phyloP scores from a whole-genome alignment of 2,329 filamentous ascomycete genomes.

The Elsinoe perseae region DNA sequence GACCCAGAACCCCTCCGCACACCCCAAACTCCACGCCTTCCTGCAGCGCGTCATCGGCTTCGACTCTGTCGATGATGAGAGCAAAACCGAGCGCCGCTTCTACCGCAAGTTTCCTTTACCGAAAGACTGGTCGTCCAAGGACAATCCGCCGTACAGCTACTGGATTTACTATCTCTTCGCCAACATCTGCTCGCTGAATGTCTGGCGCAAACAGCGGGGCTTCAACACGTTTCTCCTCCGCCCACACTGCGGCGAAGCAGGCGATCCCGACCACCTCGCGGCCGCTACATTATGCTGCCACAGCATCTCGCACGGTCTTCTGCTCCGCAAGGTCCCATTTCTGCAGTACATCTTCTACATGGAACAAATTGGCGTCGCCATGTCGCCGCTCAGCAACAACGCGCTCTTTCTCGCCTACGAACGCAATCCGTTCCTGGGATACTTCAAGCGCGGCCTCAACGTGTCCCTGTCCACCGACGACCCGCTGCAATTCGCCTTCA shows the following conservation, averaged over 20 bases:
- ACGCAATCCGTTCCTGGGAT: constrained; percentile 89
- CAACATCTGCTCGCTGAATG: constrained; percentile 87
- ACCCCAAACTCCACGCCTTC: constrained; percentile 92
- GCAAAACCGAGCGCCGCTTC: constrained; percentile 88
- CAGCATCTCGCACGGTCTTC: constrained; percentile 90
- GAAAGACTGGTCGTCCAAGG: constrained; percentile 77
- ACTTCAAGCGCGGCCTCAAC: constrained; percentile 90
- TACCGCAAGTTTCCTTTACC: constrained; percentile 93
- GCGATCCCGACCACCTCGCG: constrained; percentile 91
- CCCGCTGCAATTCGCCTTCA: constrained; percentile 95
- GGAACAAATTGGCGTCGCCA: constrained; percentile 95
- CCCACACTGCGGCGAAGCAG: constrained; percentile 93
- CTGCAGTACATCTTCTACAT: constrained; percentile 97
- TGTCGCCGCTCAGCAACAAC: constrained; percentile 99
- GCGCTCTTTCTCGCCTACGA: constrained; percentile 94
- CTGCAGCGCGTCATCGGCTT: constrained; percentile 92
- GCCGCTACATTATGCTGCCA: constrained; percentile 87
- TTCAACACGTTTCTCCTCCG: constrained; percentile 94
- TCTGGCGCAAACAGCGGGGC: constrained; percentile 79
- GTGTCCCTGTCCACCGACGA: constrained; percentile 96
- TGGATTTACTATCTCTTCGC: constrained; percentile 98
- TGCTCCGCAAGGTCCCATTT: constrained; percentile 87
- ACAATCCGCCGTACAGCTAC: constrained; percentile 97
- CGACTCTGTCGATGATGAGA: constrained; percentile 96
- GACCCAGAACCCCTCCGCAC: constrained; percentile 73